Base-by-base conservation (phyloP, 2,329 filamentous ascomycete species). In the Pseudodiploospora longispora region DNA sequence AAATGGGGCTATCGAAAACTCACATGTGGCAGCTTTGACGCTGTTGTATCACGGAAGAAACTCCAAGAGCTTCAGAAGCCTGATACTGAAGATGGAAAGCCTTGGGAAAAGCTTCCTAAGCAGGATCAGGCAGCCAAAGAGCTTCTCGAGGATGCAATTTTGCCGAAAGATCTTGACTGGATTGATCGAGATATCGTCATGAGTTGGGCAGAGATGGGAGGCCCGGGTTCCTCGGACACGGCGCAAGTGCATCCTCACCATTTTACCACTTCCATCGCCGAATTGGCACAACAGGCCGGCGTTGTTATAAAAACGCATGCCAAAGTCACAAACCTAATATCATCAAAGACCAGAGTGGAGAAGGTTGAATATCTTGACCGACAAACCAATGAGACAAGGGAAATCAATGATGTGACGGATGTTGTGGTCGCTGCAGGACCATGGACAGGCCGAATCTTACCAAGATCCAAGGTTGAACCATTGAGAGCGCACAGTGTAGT, bases 231-330 rank as follows among this genome's bases (percentile, higher is more conserved):
- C 1, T 76, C 75, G 1, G 86, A 88, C 49, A 97, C 93, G 2
- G 87, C 93, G 0, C 93, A 98, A 65, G 91, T 97, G 3, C 91
- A 98, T 57, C 93, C 93, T 0, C 86, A 83, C 49, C 82, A 88
- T 37, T 97, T 98, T 59, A 97, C 93, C 1, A 91, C 80, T 0
- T 74, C 82, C 10, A 94, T 97, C 64, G 87, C 86, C 4, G 70
- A 79, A 36, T 72, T 96, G 9, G 89, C 91, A 0, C 68, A 76
- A 44, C 78, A 86, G 41, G 75, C 74, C 28, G 86, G 86, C 3
- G 80, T 76, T 51, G 76, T 82, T 27, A 73, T 96, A 42, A 70
- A 79, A 30, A 71, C 83, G 36, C 81, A 82, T 7, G 75, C 79
- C 2, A 68, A 71, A 47, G 89, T 89, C 3, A 87, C 78, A 3